Percentiles rank a stretch among this genome's conserved stretches.
Evolutionary conservation across 768 basidiomycete genomes (phyloP).

Genomic region (Rhodotorula toruloides): DNA sequence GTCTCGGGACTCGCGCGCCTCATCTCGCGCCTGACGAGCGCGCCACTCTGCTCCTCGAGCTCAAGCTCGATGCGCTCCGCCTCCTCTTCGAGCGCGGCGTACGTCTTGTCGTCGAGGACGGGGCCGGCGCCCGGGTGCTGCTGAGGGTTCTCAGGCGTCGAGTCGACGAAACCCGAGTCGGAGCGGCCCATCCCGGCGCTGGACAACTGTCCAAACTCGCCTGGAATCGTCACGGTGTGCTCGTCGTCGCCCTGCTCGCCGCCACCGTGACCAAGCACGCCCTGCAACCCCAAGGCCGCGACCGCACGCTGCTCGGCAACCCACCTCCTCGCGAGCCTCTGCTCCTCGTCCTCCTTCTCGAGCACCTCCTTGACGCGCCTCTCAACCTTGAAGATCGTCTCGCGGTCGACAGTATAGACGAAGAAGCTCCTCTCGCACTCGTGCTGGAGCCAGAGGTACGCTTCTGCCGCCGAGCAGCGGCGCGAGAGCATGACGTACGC

Average conservation of each 20-base stretch:
- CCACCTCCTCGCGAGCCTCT: constrained; percentile 22
- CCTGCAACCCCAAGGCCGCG: neutral
- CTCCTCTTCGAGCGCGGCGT: neutral
- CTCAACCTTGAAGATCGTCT: constrained; percentile 48
- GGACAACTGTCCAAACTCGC: neutral
- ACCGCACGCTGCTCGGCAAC: constrained; percentile 15
- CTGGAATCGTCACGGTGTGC: neutral
- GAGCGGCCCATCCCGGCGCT: constrained; percentile 27
- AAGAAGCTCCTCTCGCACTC: constrained; percentile 67
- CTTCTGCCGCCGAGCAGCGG: constrained; percentile 64
- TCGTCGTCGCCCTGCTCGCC: constrained; percentile 15
- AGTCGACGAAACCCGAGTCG: constrained; percentile 47
- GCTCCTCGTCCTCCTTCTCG: constrained; percentile 28
- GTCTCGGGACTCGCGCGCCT: constrained; percentile 53
- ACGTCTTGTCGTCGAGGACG: constrained; percentile 47
- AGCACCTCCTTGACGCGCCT: constrained; percentile 31
- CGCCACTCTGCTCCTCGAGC: neutral
- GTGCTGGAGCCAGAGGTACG: constrained; percentile 80
- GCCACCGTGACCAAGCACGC: constrained; percentile 8
- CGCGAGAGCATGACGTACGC: constrained; percentile 68
- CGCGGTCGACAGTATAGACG: constrained; percentile 77
- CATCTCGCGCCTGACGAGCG: constrained; percentile 16
- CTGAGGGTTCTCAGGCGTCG: constrained; percentile 56
- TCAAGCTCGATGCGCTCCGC: neutral
- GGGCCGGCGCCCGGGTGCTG: constrained; percentile 54